phyloP scores from a whole-genome alignment of 176 grass and related monocot genomes.

The Triticum aestivum region IWGSC_CS_RefSeq_v2.1 NC_057811.1:81705267-81705766 shows the following conservation, averaged over 20 bases:
- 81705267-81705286: neutral
- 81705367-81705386: neutral
- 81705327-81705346: neutral
- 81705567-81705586: neutral
- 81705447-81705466: neutral
- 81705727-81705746: neutral
- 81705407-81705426: neutral
- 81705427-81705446: neutral
- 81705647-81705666: neutral
- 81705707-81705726: neutral
- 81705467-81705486: neutral
- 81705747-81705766: neutral
- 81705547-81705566: neutral
- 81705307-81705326: neutral
- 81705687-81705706: neutral
- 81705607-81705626: neutral
- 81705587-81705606: neutral
- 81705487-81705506: neutral
- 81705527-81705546: neutral
- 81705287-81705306: neutral
- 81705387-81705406: constrained; percentile 2
- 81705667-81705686: neutral
- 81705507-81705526: neutral
- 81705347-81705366: neutral
- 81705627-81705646: neutral